A percentile compares a stretch with the other conserved stretches of the same genome.
phyloP scores from a whole-genome alignment of 768 basidiomycete genomes.

The Trametes gibbosa region DNA sequence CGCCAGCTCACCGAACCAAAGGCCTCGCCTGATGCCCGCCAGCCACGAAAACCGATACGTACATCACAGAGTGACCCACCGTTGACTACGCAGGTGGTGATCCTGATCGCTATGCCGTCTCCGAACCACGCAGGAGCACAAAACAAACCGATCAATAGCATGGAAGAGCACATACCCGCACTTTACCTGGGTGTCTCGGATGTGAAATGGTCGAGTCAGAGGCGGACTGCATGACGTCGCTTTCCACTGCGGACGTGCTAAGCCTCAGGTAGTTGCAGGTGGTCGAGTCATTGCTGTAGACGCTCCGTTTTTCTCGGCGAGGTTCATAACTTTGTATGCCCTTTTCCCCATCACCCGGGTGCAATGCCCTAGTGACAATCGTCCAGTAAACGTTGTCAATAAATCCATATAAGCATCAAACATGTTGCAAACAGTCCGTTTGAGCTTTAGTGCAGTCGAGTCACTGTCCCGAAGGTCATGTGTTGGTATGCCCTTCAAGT shows the following conservation, averaged over 20 bases:
- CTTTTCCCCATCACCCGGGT: not conserved
- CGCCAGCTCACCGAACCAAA: not conserved
- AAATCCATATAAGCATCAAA: too few relatives aligned
- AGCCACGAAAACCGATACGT: not conserved
- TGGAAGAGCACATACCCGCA: not conserved
- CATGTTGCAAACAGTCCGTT: too few relatives aligned
- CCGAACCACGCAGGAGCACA: too few relatives aligned
- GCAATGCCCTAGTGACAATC: not conserved
- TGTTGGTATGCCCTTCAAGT: too few relatives aligned
- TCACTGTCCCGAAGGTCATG: too few relatives aligned
- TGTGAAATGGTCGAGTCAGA: not conserved
- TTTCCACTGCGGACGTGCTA: not conserved
- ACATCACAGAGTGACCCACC: not conserved
- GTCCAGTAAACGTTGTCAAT: too few relatives aligned
- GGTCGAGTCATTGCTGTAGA: not conserved
- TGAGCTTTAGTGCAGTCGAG: too few relatives aligned
- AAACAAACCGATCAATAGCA: too few relatives aligned
- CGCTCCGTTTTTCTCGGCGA: not conserved
- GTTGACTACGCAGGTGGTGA: not conserved
- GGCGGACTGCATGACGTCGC: not conserved
- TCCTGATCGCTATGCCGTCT: conserved; percentile 1
- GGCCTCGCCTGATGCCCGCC: not conserved
- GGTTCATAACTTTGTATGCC: not conserved
- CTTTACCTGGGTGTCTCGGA: not conserved
- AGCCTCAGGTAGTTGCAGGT: not conserved